Evolutionary conservation across 1,284 basidiomycete species (phyloP).

Genomic region (Apiotrichum siamense): DNA sequence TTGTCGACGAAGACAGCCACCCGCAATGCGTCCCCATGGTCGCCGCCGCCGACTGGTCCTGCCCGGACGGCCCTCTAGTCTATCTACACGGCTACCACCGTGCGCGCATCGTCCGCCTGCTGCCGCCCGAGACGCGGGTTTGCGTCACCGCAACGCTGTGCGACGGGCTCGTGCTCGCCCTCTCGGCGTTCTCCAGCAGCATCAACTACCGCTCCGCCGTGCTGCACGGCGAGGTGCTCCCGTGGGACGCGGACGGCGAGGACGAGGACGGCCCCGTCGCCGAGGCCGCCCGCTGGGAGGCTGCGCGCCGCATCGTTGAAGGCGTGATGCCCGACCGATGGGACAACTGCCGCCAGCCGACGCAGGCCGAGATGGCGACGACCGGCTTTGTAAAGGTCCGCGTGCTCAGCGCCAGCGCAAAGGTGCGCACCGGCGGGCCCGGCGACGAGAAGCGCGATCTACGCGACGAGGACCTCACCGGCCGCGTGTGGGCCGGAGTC

Average conservation of each 20-base stretch:
- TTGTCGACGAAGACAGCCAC: constrained; percentile 13
- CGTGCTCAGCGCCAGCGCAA: constrained; percentile 29
- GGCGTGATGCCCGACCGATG: constrained; percentile 23
- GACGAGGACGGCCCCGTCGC: neutral
- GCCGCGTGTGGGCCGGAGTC: constrained; percentile 26
- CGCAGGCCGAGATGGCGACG: constrained; percentile 21
- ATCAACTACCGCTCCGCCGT: constrained; percentile 36
- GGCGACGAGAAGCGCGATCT: constrained; percentile 25
- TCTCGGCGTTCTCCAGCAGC: constrained; percentile 26
- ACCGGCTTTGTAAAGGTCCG: constrained; percentile 31
- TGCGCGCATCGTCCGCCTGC: constrained; percentile 25
- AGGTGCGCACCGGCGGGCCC: constrained; percentile 17
- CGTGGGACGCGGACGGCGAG: constrained; percentile 13
- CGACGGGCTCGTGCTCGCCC: constrained; percentile 31
- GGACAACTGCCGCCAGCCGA: constrained; percentile 22
- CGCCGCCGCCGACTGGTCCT: neutral
- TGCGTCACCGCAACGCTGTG: constrained; percentile 31
- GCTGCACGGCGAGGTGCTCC: constrained; percentile 27
- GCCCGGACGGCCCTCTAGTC: neutral
- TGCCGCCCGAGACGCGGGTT: constrained; percentile 25
- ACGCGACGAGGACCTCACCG: constrained; percentile 14
- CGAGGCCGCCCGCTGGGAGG: constrained; percentile 7
- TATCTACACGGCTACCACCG: constrained; percentile 23
- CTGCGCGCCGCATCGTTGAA: constrained; percentile 17
- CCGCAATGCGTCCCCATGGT: constrained; percentile 16